Percentiles rank a stretch among this genome's conserved stretches.
Conservation (phyloP, 805 yeast genomes). For the Wickerhamiella allomyrinae region DNA sequence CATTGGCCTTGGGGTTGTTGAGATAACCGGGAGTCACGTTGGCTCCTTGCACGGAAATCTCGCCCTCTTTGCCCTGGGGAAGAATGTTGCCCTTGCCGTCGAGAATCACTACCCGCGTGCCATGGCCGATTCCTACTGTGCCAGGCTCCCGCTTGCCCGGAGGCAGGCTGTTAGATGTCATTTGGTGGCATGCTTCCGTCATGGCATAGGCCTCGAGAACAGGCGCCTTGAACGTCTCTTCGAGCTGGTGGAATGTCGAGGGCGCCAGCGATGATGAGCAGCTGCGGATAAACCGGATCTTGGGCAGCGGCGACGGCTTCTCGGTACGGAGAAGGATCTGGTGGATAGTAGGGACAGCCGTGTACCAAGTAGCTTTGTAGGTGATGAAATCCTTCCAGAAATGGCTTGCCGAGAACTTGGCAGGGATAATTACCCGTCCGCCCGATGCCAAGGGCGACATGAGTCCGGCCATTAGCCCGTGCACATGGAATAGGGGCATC, state of each 20-base stretch:
- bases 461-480: constrained; percentile 55
- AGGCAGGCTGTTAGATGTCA: constrained; percentile 57
- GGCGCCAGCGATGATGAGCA: constrained; percentile 65
- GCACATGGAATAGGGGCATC: constrained; percentile 70
- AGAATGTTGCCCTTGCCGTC: constrained; percentile 36
- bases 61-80: constrained; percentile 45
- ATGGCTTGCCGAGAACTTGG: constrained; percentile 41
- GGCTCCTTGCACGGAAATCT: constrained; percentile 51
- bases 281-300: constrained; percentile 52
- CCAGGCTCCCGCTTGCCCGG: constrained; percentile 54
- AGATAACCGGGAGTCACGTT: constrained; percentile 62
- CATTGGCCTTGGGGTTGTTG: constrained; percentile 57
- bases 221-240: constrained; percentile 44
- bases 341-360: constrained; percentile 68
- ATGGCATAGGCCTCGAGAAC: constrained; percentile 67
- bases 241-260: constrained; percentile 43
- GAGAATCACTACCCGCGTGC: constrained; percentile 46
- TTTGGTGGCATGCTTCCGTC: constrained; percentile 74
- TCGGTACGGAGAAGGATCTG: constrained; percentile 43
- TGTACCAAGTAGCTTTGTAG: constrained; percentile 50
- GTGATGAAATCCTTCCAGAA: constrained; percentile 46
- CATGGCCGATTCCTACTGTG: constrained; percentile 61
- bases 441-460: constrained; percentile 46
- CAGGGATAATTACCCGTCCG: constrained; percentile 50
- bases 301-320: constrained; percentile 37